A percentile compares a stretch with the other conserved stretches of the same genome.
These are phyloP conservation scores for Bondarzewia mesenterica DNA, from an alignment of 1,284 basidiomycete species.

Conservation along the genomic window DNA sequence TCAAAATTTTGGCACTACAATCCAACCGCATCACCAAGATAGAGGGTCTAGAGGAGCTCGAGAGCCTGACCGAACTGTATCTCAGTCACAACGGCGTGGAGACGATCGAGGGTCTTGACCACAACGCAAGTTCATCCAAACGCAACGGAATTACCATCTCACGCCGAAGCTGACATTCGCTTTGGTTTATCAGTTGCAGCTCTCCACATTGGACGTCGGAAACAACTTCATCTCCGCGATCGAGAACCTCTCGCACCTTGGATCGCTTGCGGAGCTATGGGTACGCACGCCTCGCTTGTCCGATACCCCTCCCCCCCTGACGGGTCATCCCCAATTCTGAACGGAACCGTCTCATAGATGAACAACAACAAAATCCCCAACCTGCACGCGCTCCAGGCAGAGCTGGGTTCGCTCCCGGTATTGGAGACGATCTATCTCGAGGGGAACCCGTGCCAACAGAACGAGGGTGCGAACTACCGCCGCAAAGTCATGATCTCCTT, in stretches of 20 bases:
- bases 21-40: slow-evolving; percentile 91
- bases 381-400: slow-evolving; percentile 58
- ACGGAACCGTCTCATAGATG: slow-evolving; percentile 43
- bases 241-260: slow-evolving; percentile 77
- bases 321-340: background rate
- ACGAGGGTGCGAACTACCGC: slow-evolving; percentile 75
- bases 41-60: slow-evolving; percentile 69
- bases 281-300: slow-evolving; percentile 48
- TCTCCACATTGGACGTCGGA: slow-evolving; percentile 85
- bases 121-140: slow-evolving; percentile 53
- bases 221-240: slow-evolving; percentile 77
- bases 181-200: slow-evolving; percentile 46
- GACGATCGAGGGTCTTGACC: slow-evolving; percentile 79
- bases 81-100: slow-evolving; percentile 90
- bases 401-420: slow-evolving; percentile 61
- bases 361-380: slow-evolving; percentile 81
- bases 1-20: slow-evolving; percentile 83
- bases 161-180: background rate
- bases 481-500: slow-evolving; percentile 86
- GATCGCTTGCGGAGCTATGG: slow-evolving; percentile 86
- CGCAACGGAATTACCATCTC: background rate
- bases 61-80: slow-evolving; percentile 84
- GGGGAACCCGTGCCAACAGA: slow-evolving; percentile 84
- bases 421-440: slow-evolving; percentile 93
- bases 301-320: background rate